Evolutionary conservation across 192 early-diverging fungal genomes (phyloP), one percentile per base, ranked within the genome.

Genomic region (Polychytrium aggregatum): DNA sequence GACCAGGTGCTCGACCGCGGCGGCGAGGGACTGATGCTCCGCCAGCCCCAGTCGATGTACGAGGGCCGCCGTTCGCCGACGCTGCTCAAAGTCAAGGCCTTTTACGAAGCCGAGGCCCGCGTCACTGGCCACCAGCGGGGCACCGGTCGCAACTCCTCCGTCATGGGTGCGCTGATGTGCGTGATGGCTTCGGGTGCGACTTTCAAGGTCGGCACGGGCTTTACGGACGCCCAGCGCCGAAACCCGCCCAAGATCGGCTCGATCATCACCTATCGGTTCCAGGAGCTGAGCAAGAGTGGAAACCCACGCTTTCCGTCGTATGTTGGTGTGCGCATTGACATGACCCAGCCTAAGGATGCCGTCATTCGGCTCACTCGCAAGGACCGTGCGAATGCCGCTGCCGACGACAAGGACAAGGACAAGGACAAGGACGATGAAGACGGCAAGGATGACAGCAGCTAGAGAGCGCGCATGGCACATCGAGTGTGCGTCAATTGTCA

Each of bases 1-100:
- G 51, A 71, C 14, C 48, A 68, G 28, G 70, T 86, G 10, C 70
- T 82, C 41, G 46, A 36, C 21, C 46, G 60, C 29, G 83, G 83
- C 10, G 83, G 76, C 18, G 83, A 86, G 57, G 83, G 83, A 7
- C 52, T 85, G 18, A 86, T 86, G 83, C 55, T 84, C 30, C 43
- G 79, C 29, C 27, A 61, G 21, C 46, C 62, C 2, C 17, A 46
- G 20, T 51, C 37, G 20, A 25, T 46, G 22, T 80, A 76, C 41
- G 62, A 61, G 22, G 52, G 65, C 30, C 72, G 65, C 24, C 70
- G 80, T 11, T 71, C 64, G 37, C 50, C 25, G 18, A 78, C 72
- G 17, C 49, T 83, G 11, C 63, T 79, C 37, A 85, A 85, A 57
- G 71, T 85, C 56, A 86, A 86, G 54, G 69, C 53, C 10, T 84